Evolutionary conservation across 495 filamentous ascomycete genomes (phyloP).

Genomic region (Extremus antarcticus): DNA sequence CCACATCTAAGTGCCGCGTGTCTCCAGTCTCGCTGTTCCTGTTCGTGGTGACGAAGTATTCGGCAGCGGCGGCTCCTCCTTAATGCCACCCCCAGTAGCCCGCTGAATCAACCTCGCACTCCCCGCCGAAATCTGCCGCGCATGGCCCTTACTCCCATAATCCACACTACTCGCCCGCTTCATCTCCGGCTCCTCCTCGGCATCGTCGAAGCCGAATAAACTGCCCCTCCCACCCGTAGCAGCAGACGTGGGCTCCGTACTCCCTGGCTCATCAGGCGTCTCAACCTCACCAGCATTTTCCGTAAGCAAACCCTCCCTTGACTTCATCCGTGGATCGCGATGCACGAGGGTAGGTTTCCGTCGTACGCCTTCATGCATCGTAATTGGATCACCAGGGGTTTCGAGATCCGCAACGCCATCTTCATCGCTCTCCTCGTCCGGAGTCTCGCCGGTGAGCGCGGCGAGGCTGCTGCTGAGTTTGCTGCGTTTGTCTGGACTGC

Average conservation of each 20-base stretch:
- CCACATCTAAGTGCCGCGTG: background rate
- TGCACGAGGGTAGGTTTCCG: constrained; percentile 46
- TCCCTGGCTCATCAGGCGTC: no score
- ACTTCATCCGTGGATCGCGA: constrained; percentile 46
- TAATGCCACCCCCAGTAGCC: background rate
- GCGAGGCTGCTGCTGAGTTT: constrained; percentile 21
- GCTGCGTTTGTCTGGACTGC: constrained; percentile 22
- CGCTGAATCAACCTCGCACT: constrained; percentile 51
- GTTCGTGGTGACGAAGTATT: background rate
- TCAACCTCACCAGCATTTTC: constrained; percentile 5
- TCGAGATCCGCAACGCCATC: constrained; percentile 11
- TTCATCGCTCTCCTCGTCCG: constrained; percentile 29
- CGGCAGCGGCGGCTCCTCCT: background rate
- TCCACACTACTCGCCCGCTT: constrained; percentile 50
- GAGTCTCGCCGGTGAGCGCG: constrained; percentile 23
- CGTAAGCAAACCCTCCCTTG: constrained; percentile 57
- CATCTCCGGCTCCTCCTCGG: constrained; percentile 32
- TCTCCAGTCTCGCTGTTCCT: background rate
- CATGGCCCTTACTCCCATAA: constrained; percentile 44
- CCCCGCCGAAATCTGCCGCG: constrained; percentile 60
- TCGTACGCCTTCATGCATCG: constrained; percentile 43
- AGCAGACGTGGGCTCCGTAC: constrained; percentile 1
- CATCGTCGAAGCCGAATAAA: background rate
- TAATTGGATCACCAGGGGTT: constrained; percentile 7
- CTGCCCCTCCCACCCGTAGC: background rate